phyloP scores from a whole-genome alignment of 306 rosid genomes.

The Begonia fuchsioides region DNA sequence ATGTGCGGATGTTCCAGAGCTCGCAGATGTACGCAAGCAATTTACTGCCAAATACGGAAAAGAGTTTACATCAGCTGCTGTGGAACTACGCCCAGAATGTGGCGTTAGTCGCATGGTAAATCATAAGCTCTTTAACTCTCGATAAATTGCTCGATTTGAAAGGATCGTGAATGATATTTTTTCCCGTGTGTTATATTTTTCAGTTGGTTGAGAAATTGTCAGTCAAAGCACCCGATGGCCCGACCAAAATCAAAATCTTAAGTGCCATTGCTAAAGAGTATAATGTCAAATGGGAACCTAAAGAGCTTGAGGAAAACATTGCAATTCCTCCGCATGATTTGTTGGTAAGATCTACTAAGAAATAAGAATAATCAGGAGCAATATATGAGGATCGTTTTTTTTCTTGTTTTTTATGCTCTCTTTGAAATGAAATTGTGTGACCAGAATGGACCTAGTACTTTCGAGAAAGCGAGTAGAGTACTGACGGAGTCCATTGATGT shows the following conservation, averaged over 20 bases:
- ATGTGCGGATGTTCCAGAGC: constrained; percentile 85
- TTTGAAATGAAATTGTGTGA: constrained; percentile 7
- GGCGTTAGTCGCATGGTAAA: constrained; percentile 87
- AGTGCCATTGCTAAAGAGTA: constrained; percentile 79
- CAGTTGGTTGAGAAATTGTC: constrained; percentile 94
- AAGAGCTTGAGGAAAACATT: constrained; percentile 46
- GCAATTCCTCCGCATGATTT: constrained; percentile 40
- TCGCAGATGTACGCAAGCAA: constrained; percentile 62
- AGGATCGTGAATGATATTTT: constrained; percentile 6
- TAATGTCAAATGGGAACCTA: constrained; percentile 83
- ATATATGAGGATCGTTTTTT: not conserved
- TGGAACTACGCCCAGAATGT: constrained; percentile 86
- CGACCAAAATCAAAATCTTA: constrained; percentile 58
- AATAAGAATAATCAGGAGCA: not conserved
- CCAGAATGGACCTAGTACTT: constrained; percentile 63
- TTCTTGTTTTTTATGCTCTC: constrained; percentile 10
- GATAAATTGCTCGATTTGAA: constrained; percentile 3
- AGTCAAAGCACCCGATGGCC: constrained; percentile 86
- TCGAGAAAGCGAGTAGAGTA: constrained; percentile 24
- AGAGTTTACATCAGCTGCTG: constrained; percentile 62
- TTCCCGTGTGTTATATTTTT: constrained; percentile 15
- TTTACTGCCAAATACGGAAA: constrained; percentile 73
- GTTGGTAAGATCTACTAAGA: constrained; percentile 37
- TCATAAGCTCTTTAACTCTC: constrained; percentile 12
- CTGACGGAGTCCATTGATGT: constrained; percentile 39